Conservation (phyloP, 2,329 filamentous ascomycete species). For the Anisogramma anomala region DNA sequence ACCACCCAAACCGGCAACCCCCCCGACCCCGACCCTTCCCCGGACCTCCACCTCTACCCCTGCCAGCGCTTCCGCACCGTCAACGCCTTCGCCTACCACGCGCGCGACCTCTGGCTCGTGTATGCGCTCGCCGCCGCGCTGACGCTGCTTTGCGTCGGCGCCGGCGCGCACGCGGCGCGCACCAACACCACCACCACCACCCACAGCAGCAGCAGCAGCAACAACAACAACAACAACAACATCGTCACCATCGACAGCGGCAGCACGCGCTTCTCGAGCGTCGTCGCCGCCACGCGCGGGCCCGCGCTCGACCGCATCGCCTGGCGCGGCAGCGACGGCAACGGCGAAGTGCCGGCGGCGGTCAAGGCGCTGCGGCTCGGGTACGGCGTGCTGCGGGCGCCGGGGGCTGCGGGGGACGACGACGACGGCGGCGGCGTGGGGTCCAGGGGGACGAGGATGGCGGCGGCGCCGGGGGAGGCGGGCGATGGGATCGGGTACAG, state of each 20-base stretch:
- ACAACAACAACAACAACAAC: conserved; percentile 24
- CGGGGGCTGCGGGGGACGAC: neutral
- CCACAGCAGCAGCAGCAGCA: too few relatives aligned
- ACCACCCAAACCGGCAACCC: conserved; percentile 17
- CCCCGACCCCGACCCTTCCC: too few relatives aligned
- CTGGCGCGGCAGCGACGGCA: conserved; percentile 16
- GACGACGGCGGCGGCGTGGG: neutral
- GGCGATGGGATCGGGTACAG: conserved; percentile 2
- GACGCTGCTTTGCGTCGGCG: conserved; percentile 19
- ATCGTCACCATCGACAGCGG: conserved; percentile 26
- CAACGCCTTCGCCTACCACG: conserved; percentile 25
- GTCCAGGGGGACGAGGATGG: conserved; percentile 2
- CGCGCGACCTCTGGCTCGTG: conserved; percentile 24
- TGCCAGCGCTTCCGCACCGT: conserved; percentile 23
- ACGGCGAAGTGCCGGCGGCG: conserved; percentile 16
- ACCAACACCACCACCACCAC: conserved; percentile 26
- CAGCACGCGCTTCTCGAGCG: conserved; percentile 28
- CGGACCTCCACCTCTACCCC: conserved; percentile 19
- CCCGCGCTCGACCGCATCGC: conserved; percentile 27
- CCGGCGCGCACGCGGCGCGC: conserved; percentile 25
- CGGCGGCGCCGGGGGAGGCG: neutral
- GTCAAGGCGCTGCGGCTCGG: conserved; percentile 17
- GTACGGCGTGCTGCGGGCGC: conserved; percentile 17
- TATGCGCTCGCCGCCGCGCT: conserved; percentile 19
- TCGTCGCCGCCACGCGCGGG: conserved; percentile 31